Evolutionary conservation across 2,329 filamentous ascomycete species (phyloP), one percentile per base, ranked within the genome.

Genomic region (Monosporascus sp.): DNA sequence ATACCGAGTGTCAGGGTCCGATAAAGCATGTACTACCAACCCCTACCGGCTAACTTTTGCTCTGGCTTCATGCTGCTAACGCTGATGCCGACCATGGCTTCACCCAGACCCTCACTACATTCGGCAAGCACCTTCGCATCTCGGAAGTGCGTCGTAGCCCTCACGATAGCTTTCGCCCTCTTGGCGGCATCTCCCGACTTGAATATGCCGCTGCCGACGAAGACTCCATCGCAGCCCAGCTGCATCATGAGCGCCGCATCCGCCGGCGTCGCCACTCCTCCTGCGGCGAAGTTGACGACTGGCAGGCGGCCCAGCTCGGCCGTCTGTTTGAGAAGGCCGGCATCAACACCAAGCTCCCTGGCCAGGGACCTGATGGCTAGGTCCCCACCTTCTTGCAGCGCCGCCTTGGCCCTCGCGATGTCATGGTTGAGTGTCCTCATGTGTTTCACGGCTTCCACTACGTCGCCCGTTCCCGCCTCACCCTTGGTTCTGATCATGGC

Each of bases 401-500:
- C 89, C 20, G 85, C 82, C 69, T 91, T 88, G 11, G 93, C 93
- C 58, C 83, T 79, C 4, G 86, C 83, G 64, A 97, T 96, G 66
- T 97, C 87, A 22, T 77, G 74, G 69, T 87, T 94, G 59, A 97
- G 88, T 11, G 89, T 91, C 68, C 94, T 89, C 84, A 97, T 96
- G 81, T 99, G 94, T 68, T 88, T 86, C 48, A 97, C 93, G 20
- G 94, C 94, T 78, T 97, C 93, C 65, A 97, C 89, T 50, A 99
- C 91, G 70, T 99, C 94, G 58, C 94, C 94, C 1, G 94, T 97
- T 58, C 94, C 94, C 38, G 94, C 94, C 77, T 99, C 94, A 60
- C 94, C 94, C 80, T 97, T 99, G 60, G 94, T 99, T 65, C 94
- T 87, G 75, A 99, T 97, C 93, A 99, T 97, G 66, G 93, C 93